These are phyloP conservation scores for Peterozyma toletana DNA, from an alignment of 805 yeast species.

Conservation along the genomic window DNA sequence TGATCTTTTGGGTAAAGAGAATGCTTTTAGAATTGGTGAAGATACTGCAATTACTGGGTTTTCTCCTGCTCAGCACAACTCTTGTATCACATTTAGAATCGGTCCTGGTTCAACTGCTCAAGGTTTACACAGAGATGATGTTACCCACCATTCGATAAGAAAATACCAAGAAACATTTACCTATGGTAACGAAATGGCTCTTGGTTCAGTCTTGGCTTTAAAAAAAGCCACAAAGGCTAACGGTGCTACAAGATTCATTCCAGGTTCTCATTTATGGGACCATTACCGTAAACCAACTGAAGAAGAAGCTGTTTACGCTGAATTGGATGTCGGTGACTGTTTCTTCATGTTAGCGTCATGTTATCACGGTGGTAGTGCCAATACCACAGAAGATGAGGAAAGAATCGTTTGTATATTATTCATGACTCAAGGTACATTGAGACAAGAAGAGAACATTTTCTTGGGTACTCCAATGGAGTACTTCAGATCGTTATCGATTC, in stretches of 20 bases:
- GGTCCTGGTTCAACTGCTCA: slow-evolving; percentile 20
- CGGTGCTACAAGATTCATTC: slow-evolving; percentile 24
- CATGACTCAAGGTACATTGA: slow-evolving; percentile 19
- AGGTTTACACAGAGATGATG: slow-evolving; percentile 19
- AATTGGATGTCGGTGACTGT: slow-evolving; percentile 23
- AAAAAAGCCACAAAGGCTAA: slow-evolving; percentile 16
- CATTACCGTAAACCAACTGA: slow-evolving; percentile 16
- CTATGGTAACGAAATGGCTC: slow-evolving; percentile 15
- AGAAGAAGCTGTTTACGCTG: slow-evolving; percentile 17
- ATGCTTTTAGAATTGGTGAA: slow-evolving; percentile 16
- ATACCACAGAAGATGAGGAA: slow-evolving; percentile 17
- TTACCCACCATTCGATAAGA: slow-evolving; percentile 16
- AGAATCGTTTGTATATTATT: slow-evolving; percentile 19
- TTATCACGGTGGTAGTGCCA: slow-evolving; percentile 24
- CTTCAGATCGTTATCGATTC: slow-evolving; percentile 13
- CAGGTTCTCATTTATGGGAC: slow-evolving; percentile 28
- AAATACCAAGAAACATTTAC: slow-evolving; percentile 10
- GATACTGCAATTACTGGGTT: slow-evolving; percentile 13
- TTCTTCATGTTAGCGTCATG: slow-evolving; percentile 22
- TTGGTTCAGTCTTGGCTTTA: slow-evolving; percentile 16
- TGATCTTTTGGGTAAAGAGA: slow-evolving; percentile 13
- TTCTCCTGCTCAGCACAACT: slow-evolving; percentile 14
- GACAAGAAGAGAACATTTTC: slow-evolving; percentile 24
- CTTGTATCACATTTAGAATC: slow-evolving; percentile 15
- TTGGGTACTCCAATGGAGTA: slow-evolving; percentile 17